Base-by-base conservation (phyloP, 257 asterid species). In the Orobanche coerulescens region DNA sequence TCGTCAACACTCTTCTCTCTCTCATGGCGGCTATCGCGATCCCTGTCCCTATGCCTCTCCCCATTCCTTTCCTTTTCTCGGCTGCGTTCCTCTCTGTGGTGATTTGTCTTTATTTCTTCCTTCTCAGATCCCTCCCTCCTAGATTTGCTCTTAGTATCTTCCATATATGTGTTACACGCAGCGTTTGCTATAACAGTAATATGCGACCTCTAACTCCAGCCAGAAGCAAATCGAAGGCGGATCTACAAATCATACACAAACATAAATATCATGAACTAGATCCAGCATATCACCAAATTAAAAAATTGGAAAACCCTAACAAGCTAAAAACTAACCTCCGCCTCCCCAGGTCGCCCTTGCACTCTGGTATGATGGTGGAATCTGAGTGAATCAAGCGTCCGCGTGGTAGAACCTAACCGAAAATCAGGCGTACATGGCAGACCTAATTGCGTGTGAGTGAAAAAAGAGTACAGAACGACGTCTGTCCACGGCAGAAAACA, bases 131-230 rank as follows among this genome's bases (percentile, higher is more conserved):
- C 74, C 52, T 75, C 82, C 66, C 74, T 77, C 53, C 71, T 68
- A 8, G 84, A 77, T 74, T 75, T 82, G 25, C 76, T 49, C 64
- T 68, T 82, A 25, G 47, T 13, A 64, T 79, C 83, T 61, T 77
- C 90, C 90, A 82, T 79, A 15, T 26, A n/a, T n/a, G n/a, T n/a
- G n/a, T n/a, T n/a, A n/a, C n/a, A 67, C 13, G 31, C 48, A 31
- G 39, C 14, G 15, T 9, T 30, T 4, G n/a, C 19, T 26, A 24
- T 39, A 54, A 52, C 16, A 3, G 57, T 31, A 46, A 56, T 13
- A 28, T 8, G 20, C 70, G 53, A 26, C 6, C 37, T 36, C 43
- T 13, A 58, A 6, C 23, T 60, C 40, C 66, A 60, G 42, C 13
- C 24, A 43, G 40, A 10, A 42, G 24, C 26, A 43, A 43, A 36